phyloP scores from a whole-genome alignment of 345 rosid genomes.

The Salix caprea region DNA sequence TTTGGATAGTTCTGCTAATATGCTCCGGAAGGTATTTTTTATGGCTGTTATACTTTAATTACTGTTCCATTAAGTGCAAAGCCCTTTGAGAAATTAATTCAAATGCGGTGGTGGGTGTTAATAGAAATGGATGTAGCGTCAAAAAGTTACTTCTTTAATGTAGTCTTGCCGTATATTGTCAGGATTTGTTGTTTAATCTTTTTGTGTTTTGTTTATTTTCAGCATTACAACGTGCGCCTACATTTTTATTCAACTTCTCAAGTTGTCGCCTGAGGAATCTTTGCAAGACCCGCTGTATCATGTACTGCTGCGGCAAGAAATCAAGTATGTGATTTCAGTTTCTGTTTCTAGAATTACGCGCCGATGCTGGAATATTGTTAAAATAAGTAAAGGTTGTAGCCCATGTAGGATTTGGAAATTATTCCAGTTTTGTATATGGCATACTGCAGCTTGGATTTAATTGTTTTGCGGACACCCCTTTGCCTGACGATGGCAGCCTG shows the following conservation, averaged over 20 bases:
- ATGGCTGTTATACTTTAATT: not conserved
- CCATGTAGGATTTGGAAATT: not conserved
- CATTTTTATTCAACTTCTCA: constrained; percentile 62
- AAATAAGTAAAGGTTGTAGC: not conserved
- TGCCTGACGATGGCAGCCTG: not conserved
- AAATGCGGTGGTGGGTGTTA: not conserved
- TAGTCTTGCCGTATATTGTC: not conserved
- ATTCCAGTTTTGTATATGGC: not conserved
- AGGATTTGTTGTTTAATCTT: not conserved
- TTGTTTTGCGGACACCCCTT: not conserved
- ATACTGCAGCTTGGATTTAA: not conserved
- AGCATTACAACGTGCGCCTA: constrained; percentile 58
- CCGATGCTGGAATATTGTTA: not conserved
- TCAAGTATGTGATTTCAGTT: constrained; percentile 43
- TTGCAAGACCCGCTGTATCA: constrained; percentile 64
- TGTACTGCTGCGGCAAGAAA: constrained; percentile 43
- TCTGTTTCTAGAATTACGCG: not conserved
- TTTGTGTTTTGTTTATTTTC: constrained; percentile 1
- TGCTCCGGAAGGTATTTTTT: constrained; percentile 58
- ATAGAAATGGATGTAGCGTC: not conserved
- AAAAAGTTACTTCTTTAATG: not conserved
- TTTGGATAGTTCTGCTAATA: constrained; percentile 62
- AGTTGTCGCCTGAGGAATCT: constrained; percentile 64
- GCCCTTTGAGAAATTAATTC: not conserved
- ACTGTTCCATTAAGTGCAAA: not conserved